phyloP scores from a whole-genome alignment of 345 rosid species.

The Kernera saxatilis region DNA sequence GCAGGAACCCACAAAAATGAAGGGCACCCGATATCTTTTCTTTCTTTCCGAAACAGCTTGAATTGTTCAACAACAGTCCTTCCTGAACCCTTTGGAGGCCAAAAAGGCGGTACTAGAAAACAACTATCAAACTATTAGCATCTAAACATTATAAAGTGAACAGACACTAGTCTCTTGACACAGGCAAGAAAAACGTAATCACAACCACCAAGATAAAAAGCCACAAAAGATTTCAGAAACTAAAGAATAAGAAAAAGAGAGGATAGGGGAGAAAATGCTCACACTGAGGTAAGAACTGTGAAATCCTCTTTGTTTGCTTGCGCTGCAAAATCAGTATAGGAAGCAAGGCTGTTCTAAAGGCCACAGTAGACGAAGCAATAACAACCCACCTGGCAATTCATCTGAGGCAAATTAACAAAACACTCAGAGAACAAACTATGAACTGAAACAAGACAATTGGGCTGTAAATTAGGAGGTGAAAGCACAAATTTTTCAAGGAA shows the following conservation, averaged over 20 bases:
- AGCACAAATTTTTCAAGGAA: background rate
- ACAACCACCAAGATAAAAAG: background rate
- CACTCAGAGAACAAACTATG: background rate
- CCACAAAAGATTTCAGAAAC: background rate
- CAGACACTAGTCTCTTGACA: background rate
- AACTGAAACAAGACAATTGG: background rate
- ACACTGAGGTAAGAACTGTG: constrained; percentile 65
- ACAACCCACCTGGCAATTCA: constrained; percentile 74
- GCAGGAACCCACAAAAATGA: constrained; percentile 68
- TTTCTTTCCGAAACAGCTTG: constrained; percentile 42
- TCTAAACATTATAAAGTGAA: background rate
- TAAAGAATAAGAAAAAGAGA: background rate
- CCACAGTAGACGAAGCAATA: constrained; percentile 68
- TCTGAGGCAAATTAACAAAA: constrained; percentile 14
- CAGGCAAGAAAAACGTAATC: background rate
- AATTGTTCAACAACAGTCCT: constrained; percentile 59
- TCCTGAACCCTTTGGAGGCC: constrained; percentile 80
- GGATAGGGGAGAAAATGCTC: constrained; percentile 14
- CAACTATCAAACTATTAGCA: constrained; percentile 13
- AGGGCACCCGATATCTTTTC: constrained; percentile 69
- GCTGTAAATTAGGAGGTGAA: background rate
- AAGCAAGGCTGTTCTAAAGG: constrained; percentile 54
- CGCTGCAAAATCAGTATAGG: constrained; percentile 68
- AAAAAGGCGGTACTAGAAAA: constrained; percentile 75
- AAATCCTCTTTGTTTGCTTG: constrained; percentile 48